Evolutionary conservation across 148 eudicot species (phyloP), one percentile per base, ranked within the genome.

Genomic region (Limonium bicolor): DNA sequence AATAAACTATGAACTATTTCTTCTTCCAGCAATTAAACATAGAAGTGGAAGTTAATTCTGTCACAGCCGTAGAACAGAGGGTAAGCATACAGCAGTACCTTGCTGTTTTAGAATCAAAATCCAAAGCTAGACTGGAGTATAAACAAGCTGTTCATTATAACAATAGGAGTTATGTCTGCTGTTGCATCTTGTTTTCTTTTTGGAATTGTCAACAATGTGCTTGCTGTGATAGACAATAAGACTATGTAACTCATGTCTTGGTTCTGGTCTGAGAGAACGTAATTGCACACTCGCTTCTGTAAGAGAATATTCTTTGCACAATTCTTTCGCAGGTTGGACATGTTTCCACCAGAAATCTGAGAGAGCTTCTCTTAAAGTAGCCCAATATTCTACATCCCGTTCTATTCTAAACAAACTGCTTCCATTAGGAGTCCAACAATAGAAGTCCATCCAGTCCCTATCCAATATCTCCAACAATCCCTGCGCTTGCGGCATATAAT

Each of bases 341-440:
- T 86, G 77, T 18, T 71, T 73, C 84, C 77, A 78, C 96, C 96
- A 86, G 44, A 82, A 86, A 61, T 86, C 96, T 31, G 74, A 63
- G 27, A 86, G 59, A 13, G 82, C 94, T 22, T 51, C 54, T 64
- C 61, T 68, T 33, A 86, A 32, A 15, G 49, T 37, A 5, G 63
- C 54, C 96, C 96, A 86, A 40, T 82, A 86, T 48, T 82, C 80
- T 22, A 0, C 52, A 64, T 78, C 76, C 19, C 93, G 65, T 11
- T 74, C 7, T 23, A 86, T 20, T 59, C 84, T 61, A 70, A 86
- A 76, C 53, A 86, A 69, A 64, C 85, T 78, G 59, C 88, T 82
- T 18, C 94, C 79, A 0, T 55, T 68, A 22, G 71, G 64, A 54
- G 77, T 82, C 96, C 96, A 86, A 35, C 61, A 70, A 60, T 82